Base-by-base conservation (phyloP, 805 yeast species). In the Metschnikowia colocasiae region DNA sequence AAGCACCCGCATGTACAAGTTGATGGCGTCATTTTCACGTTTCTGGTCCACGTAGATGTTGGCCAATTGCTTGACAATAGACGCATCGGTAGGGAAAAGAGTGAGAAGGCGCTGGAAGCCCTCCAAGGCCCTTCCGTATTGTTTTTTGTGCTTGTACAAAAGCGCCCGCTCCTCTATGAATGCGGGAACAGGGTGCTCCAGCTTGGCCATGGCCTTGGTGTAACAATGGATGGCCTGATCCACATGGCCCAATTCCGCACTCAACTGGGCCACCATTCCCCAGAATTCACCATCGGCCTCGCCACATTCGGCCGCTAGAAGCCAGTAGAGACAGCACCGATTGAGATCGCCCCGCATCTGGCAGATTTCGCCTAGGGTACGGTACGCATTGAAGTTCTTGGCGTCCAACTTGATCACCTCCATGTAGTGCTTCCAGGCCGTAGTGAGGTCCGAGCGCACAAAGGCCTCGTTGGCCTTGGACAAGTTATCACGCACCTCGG, bases 341-440 rank as follows among this genome's bases (percentile, higher is more conserved):
- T 83, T 80, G 42, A 77, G 65, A 39, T 81, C 73, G 1, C 89
- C 91, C 50, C 81, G 83, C 44, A 78, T 69, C 47, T 80, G 75
- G 54, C 86, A 84, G 40, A 92, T 86, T 59, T 87, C 96, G 40
- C 97, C 97, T 38, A 90, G 67, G 0, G 95, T 86, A 58, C 86
- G 84, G 71, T 91, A 91, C 0, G 97, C 97, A 38, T 86, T 81
- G 62, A 80, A 84, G 61, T 87, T 85, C 54, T 79, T 79, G 12
- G 87, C 83, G 59, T 90, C 96, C 45, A 82, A 73, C 56, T 83
- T 81, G 50, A 92, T 82, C 10, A 89, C 95, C 51, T 80, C 87
- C 54, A 73, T 68, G 64, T 77, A 91, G 42, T 76, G 60, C 43
- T 76, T 67, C 54, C 79, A 76, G 0, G 95, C 92, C 1, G 68